These are phyloP conservation scores for Cicer pinnatifidum DNA, from an alignment of 306 rosid genomes.

Conservation along the genomic window DNA sequence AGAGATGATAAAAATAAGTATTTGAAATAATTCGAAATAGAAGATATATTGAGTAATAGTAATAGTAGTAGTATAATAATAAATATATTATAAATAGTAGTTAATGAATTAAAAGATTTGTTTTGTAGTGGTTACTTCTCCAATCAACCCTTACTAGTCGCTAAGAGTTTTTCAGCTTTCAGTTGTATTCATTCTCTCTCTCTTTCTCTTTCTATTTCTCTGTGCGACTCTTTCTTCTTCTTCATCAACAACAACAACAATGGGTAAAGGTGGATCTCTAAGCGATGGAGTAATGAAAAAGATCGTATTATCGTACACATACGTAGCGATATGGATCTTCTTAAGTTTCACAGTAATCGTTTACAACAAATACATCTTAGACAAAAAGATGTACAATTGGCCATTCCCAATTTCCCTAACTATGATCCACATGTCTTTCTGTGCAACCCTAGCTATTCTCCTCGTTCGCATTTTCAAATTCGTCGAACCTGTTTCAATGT, in stretches of 20 bases:
- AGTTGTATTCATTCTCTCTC: not conserved
- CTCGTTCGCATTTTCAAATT: constrained; percentile 67
- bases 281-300: constrained; percentile 79
- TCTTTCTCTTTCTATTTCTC: not conserved
- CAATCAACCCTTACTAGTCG: not conserved
- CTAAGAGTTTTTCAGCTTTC: not conserved
- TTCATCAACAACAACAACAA: constrained; percentile 11
- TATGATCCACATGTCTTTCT: constrained; percentile 94
- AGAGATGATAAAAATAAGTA: too few relatives aligned
- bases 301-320: constrained; percentile 79
- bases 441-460: constrained; percentile 73
- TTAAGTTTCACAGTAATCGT: constrained; percentile 87
- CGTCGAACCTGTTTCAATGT: constrained; percentile 80
- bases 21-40: too few relatives aligned
- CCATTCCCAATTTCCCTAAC: constrained; percentile 88
- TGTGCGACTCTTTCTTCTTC: constrained; percentile 28
- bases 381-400: constrained; percentile 94
- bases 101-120: too few relatives aligned
- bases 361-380: constrained; percentile 93
- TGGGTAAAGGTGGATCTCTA: constrained; percentile 81
- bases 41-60: too few relatives aligned
- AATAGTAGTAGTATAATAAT: too few relatives aligned
- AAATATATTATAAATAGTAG: too few relatives aligned
- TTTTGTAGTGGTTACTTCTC: too few relatives aligned
- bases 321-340: constrained; percentile 89